Conservation (phyloP, 176 grass and related monocot genomes). For the Carex scoparia region DNA sequence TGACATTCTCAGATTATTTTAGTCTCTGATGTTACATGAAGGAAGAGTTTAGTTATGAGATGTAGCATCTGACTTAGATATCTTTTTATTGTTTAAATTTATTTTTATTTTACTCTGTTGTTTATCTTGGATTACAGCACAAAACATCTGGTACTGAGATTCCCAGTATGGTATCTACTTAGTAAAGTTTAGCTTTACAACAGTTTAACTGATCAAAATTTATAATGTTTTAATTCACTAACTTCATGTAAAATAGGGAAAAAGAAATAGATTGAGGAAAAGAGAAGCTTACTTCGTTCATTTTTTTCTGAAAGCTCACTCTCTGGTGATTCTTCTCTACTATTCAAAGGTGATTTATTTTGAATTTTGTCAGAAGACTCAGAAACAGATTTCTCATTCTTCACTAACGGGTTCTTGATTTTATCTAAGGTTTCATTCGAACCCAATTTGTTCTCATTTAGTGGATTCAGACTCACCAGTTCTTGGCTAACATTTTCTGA, state of each 20-base stretch:
- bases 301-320: not conserved
- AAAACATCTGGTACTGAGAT: not conserved
- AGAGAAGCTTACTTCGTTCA: not conserved
- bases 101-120: not conserved
- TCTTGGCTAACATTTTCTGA: slow-evolving; percentile 1
- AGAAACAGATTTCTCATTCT: not conserved
- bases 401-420: not conserved
- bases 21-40: not conserved
- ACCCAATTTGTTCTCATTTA: slow-evolving; percentile 7
- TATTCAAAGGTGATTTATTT: not conserved
- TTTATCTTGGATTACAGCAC: not conserved
- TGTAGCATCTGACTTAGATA: not conserved
- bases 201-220: not conserved
- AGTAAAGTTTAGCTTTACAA: not conserved
- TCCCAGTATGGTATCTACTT: not conserved
- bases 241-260: not conserved
- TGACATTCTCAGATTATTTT: not conserved
- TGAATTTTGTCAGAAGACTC: not conserved
- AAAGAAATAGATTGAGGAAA: not conserved
- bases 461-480: not conserved
- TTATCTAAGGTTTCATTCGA: slow-evolving; percentile 21
- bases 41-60: not conserved
- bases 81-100: not conserved
- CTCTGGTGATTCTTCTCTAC: not conserved
- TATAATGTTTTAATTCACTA: not conserved